A percentile compares a stretch with the other conserved stretches of the same genome.
phyloP scores from a whole-genome alignment of 2,329 filamentous ascomycete genomes.

The Basipetospora sp. region DNA sequence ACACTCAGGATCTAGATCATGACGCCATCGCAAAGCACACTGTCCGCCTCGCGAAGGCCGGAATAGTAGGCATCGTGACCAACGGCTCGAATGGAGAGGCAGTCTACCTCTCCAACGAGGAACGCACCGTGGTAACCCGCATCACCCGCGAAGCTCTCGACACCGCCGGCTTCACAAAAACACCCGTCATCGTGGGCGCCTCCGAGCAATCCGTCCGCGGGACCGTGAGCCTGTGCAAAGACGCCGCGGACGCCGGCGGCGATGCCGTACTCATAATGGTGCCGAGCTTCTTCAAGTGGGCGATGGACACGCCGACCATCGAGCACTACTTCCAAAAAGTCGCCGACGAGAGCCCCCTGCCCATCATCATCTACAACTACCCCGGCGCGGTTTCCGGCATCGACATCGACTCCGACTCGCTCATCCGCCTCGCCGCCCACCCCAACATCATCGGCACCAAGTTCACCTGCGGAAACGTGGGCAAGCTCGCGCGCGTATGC shows the following conservation, averaged over 20 bases:
- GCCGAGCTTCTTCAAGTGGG: slow-evolving; percentile 12
- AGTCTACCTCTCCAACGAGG: slow-evolving; percentile 30
- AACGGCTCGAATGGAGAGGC: slow-evolving; percentile 59
- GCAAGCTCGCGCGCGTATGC: slow-evolving; percentile 44
- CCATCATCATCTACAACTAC: slow-evolving; percentile 14
- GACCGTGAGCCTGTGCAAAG: slow-evolving; percentile 8
- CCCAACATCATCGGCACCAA: slow-evolving; percentile 50
- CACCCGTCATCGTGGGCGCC: slow-evolving; percentile 9
- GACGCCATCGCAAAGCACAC: slow-evolving; percentile 40
- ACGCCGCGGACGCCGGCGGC: slow-evolving; percentile 8
- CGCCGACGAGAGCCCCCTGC: slow-evolving; percentile 10
- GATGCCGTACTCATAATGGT: slow-evolving; percentile 10
- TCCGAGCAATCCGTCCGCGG: slow-evolving; percentile 11
- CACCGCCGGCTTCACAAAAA: slow-evolving; percentile 42
- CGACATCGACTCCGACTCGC: slow-evolving; percentile 12
- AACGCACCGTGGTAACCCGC: slow-evolving; percentile 8
- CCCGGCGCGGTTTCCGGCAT: slow-evolving; percentile 12
- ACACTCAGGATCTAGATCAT: slow-evolving; percentile 44
- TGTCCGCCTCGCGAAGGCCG: slow-evolving; percentile 48
- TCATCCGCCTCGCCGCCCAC: slow-evolving; percentile 30
- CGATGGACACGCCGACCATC: slow-evolving; percentile 8
- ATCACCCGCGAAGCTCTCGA: slow-evolving; percentile 27
- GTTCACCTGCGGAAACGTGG: slow-evolving; percentile 34
- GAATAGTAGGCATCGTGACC: slow-evolving; percentile 52
- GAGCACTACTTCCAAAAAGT: slow-evolving; percentile 8